Percentiles rank a stretch among this genome's conserved stretches.
phyloP scores from a whole-genome alignment of 495 filamentous ascomycete genomes.

The Penicillium pulvis region DNA sequence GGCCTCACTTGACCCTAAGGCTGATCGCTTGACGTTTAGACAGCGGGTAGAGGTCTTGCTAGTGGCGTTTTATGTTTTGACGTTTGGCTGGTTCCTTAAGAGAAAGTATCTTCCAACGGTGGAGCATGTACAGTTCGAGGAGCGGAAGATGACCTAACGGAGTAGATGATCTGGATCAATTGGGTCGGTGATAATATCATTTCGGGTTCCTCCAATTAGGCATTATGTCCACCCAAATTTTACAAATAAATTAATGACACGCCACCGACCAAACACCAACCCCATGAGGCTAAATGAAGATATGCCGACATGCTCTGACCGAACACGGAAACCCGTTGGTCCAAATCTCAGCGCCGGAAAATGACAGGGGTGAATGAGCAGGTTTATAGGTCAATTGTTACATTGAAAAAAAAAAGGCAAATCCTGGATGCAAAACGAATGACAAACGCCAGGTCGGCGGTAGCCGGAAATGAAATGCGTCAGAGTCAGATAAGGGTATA shows the following conservation, averaged over 20 bases:
- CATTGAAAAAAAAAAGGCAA: background rate
- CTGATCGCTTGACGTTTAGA: slow-evolving; percentile 19
- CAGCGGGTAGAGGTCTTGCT: slow-evolving; percentile 18
- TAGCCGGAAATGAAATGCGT: slow-evolving; percentile 10
- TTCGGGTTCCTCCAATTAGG: slow-evolving; percentile 9
- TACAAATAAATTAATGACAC: background rate
- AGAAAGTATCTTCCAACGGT: slow-evolving; percentile 16
- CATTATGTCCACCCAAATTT: slow-evolving; percentile 13
- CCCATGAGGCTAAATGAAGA: slow-evolving; percentile 19
- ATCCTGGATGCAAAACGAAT: slow-evolving; percentile 3
- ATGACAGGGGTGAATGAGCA: background rate
- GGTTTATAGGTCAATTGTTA: background rate
- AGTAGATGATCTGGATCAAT: background rate
- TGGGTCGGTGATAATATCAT: background rate
- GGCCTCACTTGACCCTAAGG: background rate
- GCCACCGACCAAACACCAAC: slow-evolving; percentile 16
- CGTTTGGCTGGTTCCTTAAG: slow-evolving; percentile 32
- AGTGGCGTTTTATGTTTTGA: slow-evolving; percentile 16
- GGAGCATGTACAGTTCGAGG: slow-evolving; percentile 20
- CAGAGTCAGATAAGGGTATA: slow-evolving; percentile 27
- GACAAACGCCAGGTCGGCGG: slow-evolving; percentile 21
- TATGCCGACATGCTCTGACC: slow-evolving; percentile 21
- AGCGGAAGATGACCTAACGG: slow-evolving; percentile 16
- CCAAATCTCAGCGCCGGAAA: slow-evolving; percentile 9
- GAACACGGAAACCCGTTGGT: slow-evolving; percentile 14